Evolutionary conservation across 1,284 basidiomycete species (phyloP).

Genomic region (Fomitopsis pinicola): DNA sequence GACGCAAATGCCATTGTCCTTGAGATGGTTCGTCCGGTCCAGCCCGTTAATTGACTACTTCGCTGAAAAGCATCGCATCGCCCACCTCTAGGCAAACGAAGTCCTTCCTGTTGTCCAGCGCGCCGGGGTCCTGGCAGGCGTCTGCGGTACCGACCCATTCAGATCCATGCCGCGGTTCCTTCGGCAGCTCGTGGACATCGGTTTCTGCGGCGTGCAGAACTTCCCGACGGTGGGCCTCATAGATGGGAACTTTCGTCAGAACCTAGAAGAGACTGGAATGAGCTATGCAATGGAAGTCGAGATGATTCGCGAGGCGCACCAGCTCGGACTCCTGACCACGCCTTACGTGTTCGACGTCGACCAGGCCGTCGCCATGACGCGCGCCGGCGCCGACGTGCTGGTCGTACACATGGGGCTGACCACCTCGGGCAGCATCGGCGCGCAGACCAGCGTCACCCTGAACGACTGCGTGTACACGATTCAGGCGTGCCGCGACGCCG

Average conservation of each 20-base stretch:
- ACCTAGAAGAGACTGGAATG: slow-evolving; percentile 23
- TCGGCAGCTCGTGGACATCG: slow-evolving; percentile 16
- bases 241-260: slow-evolving; percentile 20
- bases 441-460: slow-evolving; percentile 18
- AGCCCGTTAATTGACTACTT: neutral
- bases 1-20: slow-evolving; percentile 21
- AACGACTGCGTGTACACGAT: slow-evolving; percentile 18
- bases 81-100: slow-evolving; percentile 15
- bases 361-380: slow-evolving; percentile 19
- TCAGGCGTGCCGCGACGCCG: slow-evolving; percentile 20
- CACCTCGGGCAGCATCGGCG: slow-evolving; percentile 21
- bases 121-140: slow-evolving; percentile 18
- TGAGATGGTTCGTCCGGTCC: slow-evolving; percentile 14
- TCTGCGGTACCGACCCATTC: slow-evolving; percentile 23
- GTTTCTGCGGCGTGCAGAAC: slow-evolving; percentile 24
- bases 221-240: slow-evolving; percentile 23
- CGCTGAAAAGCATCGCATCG: neutral
- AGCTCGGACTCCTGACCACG: slow-evolving; percentile 19
- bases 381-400: slow-evolving; percentile 20
- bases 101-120: slow-evolving; percentile 17
- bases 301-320: slow-evolving; percentile 19
- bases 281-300: slow-evolving; percentile 20
- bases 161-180: slow-evolving; percentile 21
- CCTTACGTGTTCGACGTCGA: slow-evolving; percentile 19
- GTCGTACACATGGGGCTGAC: slow-evolving; percentile 24